Base-by-base conservation (phyloP, 257 asterid species). In the Nicotiana otophora region DNA sequence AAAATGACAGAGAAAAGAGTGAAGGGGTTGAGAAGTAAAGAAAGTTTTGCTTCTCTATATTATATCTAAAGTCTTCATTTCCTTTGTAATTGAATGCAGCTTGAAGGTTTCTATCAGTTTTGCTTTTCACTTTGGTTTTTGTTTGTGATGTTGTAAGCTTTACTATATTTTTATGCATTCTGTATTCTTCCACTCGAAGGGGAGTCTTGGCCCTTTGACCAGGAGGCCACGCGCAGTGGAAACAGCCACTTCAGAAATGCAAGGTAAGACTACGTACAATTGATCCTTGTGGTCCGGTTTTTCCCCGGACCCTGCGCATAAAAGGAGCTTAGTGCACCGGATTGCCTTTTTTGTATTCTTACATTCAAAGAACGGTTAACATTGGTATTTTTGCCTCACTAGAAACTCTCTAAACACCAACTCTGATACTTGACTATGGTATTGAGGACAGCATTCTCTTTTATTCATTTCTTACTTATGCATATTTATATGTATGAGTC, bases 71-170 rank as follows among this genome's bases (percentile, higher is more conserved):
- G 66, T 88, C 64, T 77, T 86, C 84, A 77, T 78, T 85, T 83
- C 89, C 89, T 72, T 80, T 90, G 63, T 75, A 51, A 75, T 87
- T 69, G 70, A 64, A 88, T 83, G 82, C 78, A 75, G 89, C 33
- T 84, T 87, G 89, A 83, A 84, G 68, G 80, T 75, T 67, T 74
- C 16, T 15, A 51, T 51, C 16, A 26, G 4, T 70, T 85, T 69
- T 81, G 26, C 36, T 57, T 75, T 42, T 31, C 80, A 23, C 81
- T 80, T 76, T 51, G 36, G 3, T 15, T 57, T 10, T 65, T 82
- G 75, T 72, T 68, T 86, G 84, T 90, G 89, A 89, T 91, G 88
- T 87, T 90, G 97, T 90, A 89, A 87, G 70, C 88, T 89, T 83
- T 83, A 85, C 96, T 89, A 82, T 92, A 84, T 86, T 84, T 86